Conservation (phyloP, 1,284 basidiomycete species). For the Boletus nobilissimus region DNA sequence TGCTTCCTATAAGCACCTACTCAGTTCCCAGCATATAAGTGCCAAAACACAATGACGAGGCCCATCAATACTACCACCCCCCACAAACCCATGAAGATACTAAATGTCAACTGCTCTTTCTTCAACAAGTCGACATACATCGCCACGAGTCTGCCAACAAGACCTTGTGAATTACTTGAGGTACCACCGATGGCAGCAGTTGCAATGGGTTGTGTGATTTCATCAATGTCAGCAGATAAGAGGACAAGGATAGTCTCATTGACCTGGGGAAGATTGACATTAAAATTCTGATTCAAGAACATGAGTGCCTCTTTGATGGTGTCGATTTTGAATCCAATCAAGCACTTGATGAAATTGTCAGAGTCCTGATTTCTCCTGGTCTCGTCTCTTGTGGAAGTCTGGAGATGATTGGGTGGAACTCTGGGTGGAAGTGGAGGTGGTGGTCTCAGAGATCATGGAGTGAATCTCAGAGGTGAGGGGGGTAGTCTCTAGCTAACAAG, state of each 20-base stretch:
- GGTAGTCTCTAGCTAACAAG: too few relatives aligned
- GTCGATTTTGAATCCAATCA: constrained; percentile 89
- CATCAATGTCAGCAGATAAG: constrained; percentile 73
- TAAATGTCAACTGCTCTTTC: constrained; percentile 86
- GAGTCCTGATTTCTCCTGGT: too few relatives aligned
- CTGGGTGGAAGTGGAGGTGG: too few relatives aligned
- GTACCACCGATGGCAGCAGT: constrained; percentile 79
- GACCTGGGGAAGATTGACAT: constrained; percentile 80
- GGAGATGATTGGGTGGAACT: too few relatives aligned
- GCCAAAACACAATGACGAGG: constrained; percentile 70
- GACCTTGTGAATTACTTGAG: constrained; percentile 64
- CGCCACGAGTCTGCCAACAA: constrained; percentile 78
- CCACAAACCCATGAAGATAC: constrained; percentile 85
- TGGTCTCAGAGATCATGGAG: too few relatives aligned
- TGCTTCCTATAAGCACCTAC: constrained; percentile 59
- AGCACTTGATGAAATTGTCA: constrained; percentile 88
- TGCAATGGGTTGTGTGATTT: constrained; percentile 82
- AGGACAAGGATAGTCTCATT: constrained; percentile 81
- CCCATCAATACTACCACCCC: constrained; percentile 79
- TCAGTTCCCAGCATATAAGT: constrained; percentile 64
- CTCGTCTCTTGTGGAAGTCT: too few relatives aligned
- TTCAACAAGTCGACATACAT: constrained; percentile 78
- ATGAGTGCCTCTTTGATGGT: constrained; percentile 90
- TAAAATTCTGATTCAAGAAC: constrained; percentile 90
- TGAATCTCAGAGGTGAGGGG: too few relatives aligned